Evolutionary conservation across 2,329 filamentous ascomycete genomes (phyloP), one percentile per base, ranked within the genome.

Genomic region (Cladobotryum mycophilum): DNA sequence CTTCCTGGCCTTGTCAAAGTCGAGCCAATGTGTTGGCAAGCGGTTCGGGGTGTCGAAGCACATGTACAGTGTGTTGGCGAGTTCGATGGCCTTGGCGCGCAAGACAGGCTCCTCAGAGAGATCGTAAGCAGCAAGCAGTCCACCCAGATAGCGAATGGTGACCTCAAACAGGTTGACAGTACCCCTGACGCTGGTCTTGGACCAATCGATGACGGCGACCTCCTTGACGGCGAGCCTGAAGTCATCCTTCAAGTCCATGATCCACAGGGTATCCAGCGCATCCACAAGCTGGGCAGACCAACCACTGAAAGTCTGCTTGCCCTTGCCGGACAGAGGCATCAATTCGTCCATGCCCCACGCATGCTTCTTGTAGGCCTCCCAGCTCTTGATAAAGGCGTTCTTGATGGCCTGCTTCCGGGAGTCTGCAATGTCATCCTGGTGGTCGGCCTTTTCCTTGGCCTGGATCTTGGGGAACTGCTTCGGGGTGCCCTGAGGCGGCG

Each of bases 211-310:
- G 30, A 70, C 64, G 38, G 71, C 72, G n/a, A 75, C 68, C 41
- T 67, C 58, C 48, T 61, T 56, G 22, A 82, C 72, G 3, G 80
- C 80, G 47, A 71, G 61, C 42, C 67, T 62, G 55, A 84, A 82
- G 49, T 84, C 81, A 11, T 75, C 68, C 42, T 76, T 70, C 55
- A 84, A 58, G 13, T 71, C 79, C 76, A 84, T 78, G 53, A 84
- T 81, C 70, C 73, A 76, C 2, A 84, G 68, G 1, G 78, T 78
- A 56, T 84, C 81, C 52, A 84, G 66, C 0, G 76, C 70, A 63
- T 84, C 81, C 36, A 84, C 75, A 37, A 84, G 62, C 37, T 80
- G 81, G 1, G 80, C 81, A 15, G 72, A 76, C 71, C 80, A 83
- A 41, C 76, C 76, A 9, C 71, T 74, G 57, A 81, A 78, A 2